Evolutionary conservation across 495 filamentous ascomycete species (phyloP), one percentile per base, ranked within the genome.

Genomic region (Arthonia radiata): DNA sequence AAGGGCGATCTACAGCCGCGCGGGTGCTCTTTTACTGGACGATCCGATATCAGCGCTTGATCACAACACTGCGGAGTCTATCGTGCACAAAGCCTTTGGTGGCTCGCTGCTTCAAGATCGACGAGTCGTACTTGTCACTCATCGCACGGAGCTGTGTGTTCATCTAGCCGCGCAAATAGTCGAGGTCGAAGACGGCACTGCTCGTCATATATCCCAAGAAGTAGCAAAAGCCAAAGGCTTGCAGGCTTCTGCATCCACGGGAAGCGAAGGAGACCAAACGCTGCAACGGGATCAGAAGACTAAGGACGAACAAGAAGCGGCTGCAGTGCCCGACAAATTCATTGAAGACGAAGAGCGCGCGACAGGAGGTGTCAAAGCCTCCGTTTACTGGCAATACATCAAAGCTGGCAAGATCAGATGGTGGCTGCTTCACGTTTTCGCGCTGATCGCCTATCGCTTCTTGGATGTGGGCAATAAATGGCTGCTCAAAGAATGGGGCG

Each of bases 401-500:
- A 71, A 65, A 48, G 72, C 76, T 7, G 76, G 76, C 4, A 66
- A 61, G 21, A 53, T 78, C 5, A 50, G 47, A 24, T 81, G 68
- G 63, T 89, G 78, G 78, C 37, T 42, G 11, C 36, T 57, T 4
- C 50, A 79, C 13, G 11, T 22, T 22, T 6, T 22, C 11, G 19
- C 19, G 6, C 19, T 22, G 11, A 7, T 11, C 11, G 19, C 11
- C 19, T 71, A 62, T 36, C 67, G 77, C 13, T 35, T 67, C 3
- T 37, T 58, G 15, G 53, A 58, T 29, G 46, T 80, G 26, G 61
- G 47, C 15, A 61, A 74, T 36, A 63, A 59, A 9, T 89, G 75
- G 72, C 83, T 80, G 29, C 59, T 89, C 24, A 83, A 89, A 37
- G 57, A 61, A 36, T 89, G 78, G 78, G 75, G 72, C 25, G 76